phyloP scores from a whole-genome alignment of 768 basidiomycete species.

The Guyanaporus albipodus region DNA sequence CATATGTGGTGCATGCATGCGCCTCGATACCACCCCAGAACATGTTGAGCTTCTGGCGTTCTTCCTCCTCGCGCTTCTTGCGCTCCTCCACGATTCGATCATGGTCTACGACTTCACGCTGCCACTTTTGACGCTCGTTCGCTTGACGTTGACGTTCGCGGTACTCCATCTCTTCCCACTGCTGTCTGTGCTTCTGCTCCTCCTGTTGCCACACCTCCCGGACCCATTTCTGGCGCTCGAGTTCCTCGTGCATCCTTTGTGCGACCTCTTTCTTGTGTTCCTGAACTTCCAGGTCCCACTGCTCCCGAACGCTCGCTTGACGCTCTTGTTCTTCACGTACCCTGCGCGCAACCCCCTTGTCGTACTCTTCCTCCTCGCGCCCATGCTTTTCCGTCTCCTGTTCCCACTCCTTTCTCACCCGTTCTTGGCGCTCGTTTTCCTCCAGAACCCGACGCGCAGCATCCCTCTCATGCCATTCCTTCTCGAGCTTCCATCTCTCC shows the following conservation, averaged over 20 bases:
- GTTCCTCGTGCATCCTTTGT: conserved; percentile 1
- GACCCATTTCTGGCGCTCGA: conserved; percentile 1
- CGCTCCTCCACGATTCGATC: conserved; percentile 13
- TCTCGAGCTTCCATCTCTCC: conserved; percentile 10
- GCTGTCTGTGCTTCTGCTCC: not conserved
- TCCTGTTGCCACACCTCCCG: conserved; percentile 6
- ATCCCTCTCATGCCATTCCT: conserved; percentile 10
- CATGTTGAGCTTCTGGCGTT: conserved; percentile 27
- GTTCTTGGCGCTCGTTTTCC: conserved; percentile 8
- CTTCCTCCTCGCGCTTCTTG: conserved; percentile 19
- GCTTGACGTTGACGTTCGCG: conserved; percentile 8
- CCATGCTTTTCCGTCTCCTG: too few relatives aligned
- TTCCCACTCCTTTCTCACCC: too few relatives aligned
- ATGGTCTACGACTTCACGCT: conserved; percentile 18
- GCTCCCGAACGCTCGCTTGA: not conserved
- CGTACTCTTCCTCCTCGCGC: not conserved
- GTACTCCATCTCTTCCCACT: conserved; percentile 11
- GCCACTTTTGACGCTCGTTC: conserved; percentile 13
- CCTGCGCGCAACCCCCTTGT: not conserved
- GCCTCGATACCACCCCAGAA: conserved; percentile 18
- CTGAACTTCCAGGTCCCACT: conserved; percentile 3
- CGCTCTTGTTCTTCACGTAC: conserved; percentile 5
- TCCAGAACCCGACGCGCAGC: conserved; percentile 1
- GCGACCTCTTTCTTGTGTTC: conserved; percentile 1
- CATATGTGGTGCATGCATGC: conserved; percentile 24